phyloP scores from a whole-genome alignment of 164 flowering plant species.

The Santalum album region DNA sequence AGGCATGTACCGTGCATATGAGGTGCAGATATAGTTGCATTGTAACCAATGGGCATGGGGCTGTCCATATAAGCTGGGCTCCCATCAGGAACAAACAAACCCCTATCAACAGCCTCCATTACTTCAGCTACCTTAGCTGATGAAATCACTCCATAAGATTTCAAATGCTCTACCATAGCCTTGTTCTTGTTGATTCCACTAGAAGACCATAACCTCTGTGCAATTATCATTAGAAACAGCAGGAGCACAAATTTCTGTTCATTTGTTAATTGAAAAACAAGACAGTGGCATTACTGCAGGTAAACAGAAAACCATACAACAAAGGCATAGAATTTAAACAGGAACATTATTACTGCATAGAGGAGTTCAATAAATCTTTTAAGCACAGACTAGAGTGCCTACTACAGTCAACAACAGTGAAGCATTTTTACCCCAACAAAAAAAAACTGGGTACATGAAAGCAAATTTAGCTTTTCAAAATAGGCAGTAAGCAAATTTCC shows the following conservation, averaged over 20 bases:
- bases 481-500: too few relatives aligned
- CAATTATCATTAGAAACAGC: slow-evolving; percentile 12
- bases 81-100: slow-evolving; percentile 71
- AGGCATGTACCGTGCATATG: slow-evolving; percentile 98
- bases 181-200: slow-evolving; percentile 42
- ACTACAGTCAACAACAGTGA: too few relatives aligned
- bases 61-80: slow-evolving; percentile 62
- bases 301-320: neutral
- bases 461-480: too few relatives aligned
- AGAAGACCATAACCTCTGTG: slow-evolving; percentile 49
- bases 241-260: neutral
- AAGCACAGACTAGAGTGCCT: too few relatives aligned
- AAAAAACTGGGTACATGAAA: too few relatives aligned
- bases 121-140: slow-evolving; percentile 74
- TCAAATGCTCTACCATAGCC: slow-evolving; percentile 59
- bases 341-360: too few relatives aligned
- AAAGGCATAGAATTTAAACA: too few relatives aligned
- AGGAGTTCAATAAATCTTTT: too few relatives aligned
- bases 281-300: neutral
- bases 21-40: slow-evolving; percentile 98
- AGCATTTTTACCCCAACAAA: too few relatives aligned
- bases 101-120: slow-evolving; percentile 80
- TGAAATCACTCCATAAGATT: slow-evolving; percentile 52
- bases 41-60: slow-evolving; percentile 85
- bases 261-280: neutral